Base-by-base conservation (phyloP, 345 rosid genomes). In the Brassica cretica region DNA sequence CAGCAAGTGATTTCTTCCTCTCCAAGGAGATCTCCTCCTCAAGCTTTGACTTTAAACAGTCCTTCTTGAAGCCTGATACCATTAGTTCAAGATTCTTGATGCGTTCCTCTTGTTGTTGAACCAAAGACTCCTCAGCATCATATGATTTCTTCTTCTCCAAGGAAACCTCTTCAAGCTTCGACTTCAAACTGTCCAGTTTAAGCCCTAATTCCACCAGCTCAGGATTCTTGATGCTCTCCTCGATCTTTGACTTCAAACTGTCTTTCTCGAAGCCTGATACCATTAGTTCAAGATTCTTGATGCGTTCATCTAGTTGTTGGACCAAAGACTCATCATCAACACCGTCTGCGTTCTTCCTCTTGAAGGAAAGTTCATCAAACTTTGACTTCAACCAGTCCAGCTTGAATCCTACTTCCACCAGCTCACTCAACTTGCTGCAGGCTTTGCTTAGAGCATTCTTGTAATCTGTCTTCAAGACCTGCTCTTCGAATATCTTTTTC, bases 401-500 rank as follows among this genome's bases (percentile, higher is more conserved):
- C 63, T 74, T 74, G 35, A 19, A 14, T 12, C 71, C 53, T 30
- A n/a, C 71, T 19, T 65, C 35, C 19, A 14, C 41, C 0, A 74
- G 39, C 71, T 66, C 78, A 9, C 15, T 51, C 37, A 74, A 33
- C 35, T 51, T 5, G 55, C 16, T 74, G 6, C 21, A 11, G 33
- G 64, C 77, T 3, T 64, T 5, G n/a, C 64, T 33, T 19, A 74
- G 62, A 6, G 33, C 21, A 49, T 32, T 73, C 63, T 18, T 73
- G 70, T 73, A 73, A 18, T 8, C 62, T 32, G 70, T 7, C 24
- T 64, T 73, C 63, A 64, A 30, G 53, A 18, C 58, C 1, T 64
- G 77, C 25, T 74, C 71, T 3, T 32, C 70, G 64, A 77, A 70
- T 10, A 70, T 21, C 71, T 62, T 76, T 16, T 25, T 69, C 64